Evolutionary conservation across 2,329 filamentous ascomycete genomes (phyloP).

Genomic region (Scopulariopsis brevicaulis): DNA sequence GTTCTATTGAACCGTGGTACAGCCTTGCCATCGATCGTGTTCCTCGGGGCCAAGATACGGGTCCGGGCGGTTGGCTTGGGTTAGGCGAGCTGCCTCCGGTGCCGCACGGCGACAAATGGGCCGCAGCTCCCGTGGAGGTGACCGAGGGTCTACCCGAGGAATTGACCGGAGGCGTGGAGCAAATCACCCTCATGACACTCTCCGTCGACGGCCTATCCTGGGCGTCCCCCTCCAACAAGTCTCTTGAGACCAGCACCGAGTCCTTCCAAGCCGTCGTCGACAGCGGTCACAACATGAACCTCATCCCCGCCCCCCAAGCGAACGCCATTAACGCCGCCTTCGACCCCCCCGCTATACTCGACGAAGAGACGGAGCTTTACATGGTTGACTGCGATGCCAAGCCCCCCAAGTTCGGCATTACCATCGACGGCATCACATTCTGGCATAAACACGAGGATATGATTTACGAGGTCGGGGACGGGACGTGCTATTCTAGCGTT

Average conservation of each 20-base stretch:
- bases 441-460: not conserved
- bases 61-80: slow-evolving; percentile 4
- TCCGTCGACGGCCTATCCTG: not conserved
- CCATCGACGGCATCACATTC: not conserved
- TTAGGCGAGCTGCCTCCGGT: slow-evolving; percentile 6
- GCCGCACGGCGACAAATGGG: slow-evolving; percentile 1
- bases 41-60: not conserved
- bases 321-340: not conserved
- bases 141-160: slow-evolving; percentile 1
- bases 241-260: slow-evolving; percentile 8
- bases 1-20: slow-evolving; percentile 2
- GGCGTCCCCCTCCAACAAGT: slow-evolving; percentile 10
- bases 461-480: not conserved
- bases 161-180: not conserved
- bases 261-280: slow-evolving; percentile 13
- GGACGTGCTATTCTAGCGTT: not conserved
- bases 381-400: slow-evolving; percentile 4
- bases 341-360: not conserved
- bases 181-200: not conserved
- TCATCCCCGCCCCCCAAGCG: slow-evolving; percentile 10
- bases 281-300: slow-evolving; percentile 16
- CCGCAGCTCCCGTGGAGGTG: slow-evolving; percentile 2
- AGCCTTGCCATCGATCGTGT: slow-evolving; percentile 2
- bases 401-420: not conserved
- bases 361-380: slow-evolving; percentile 15